These are phyloP conservation scores for Eucommia ulmoides DNA, from an alignment of 257 asterid genomes.

Conservation along the genomic window DNA sequence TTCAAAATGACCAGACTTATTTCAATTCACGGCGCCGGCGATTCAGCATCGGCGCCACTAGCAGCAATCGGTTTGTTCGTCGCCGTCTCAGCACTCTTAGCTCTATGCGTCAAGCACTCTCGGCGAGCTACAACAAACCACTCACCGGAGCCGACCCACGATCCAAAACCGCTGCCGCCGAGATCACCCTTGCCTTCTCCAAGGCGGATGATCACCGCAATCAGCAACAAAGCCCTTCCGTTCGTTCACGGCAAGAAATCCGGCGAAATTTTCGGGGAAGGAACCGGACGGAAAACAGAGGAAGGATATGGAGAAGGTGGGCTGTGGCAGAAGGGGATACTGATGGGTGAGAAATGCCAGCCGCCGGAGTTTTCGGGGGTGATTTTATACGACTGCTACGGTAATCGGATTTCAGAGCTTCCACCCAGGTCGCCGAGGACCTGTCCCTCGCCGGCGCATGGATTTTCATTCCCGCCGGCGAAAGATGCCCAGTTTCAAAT, in stretches of 20 bases:
- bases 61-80: slow-evolving; percentile 51
- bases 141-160: not conserved
- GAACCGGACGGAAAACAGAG: slow-evolving; percentile 4
- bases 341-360: slow-evolving; percentile 79
- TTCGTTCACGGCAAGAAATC: slow-evolving; percentile 10
- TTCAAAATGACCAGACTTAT: too few species aligned
- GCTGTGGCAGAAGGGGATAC: slow-evolving; percentile 70
- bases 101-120: slow-evolving; percentile 57
- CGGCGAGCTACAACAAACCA: slow-evolving; percentile 12
- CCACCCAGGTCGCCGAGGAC: slow-evolving; percentile 63
- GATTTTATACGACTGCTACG: slow-evolving; percentile 49
- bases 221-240: slow-evolving; percentile 21
- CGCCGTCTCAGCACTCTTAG: slow-evolving; percentile 35
- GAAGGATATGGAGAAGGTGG: slow-evolving; percentile 30
- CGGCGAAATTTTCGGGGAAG: not conserved
- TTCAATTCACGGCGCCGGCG: too few species aligned
- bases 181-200: slow-evolving; percentile 18
- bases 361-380: slow-evolving; percentile 83
- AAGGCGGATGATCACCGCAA: slow-evolving; percentile 22
- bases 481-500: slow-evolving; percentile 4
- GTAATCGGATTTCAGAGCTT: slow-evolving; percentile 61
- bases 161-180: slow-evolving; percentile 13
- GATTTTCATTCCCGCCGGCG: slow-evolving; percentile 14
- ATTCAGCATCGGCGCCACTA: too few species aligned
- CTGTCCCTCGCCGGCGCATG: slow-evolving; percentile 21